Base-by-base conservation (phyloP, 1,284 basidiomycete genomes). In the Retiboletus flavoniger region DNA sequence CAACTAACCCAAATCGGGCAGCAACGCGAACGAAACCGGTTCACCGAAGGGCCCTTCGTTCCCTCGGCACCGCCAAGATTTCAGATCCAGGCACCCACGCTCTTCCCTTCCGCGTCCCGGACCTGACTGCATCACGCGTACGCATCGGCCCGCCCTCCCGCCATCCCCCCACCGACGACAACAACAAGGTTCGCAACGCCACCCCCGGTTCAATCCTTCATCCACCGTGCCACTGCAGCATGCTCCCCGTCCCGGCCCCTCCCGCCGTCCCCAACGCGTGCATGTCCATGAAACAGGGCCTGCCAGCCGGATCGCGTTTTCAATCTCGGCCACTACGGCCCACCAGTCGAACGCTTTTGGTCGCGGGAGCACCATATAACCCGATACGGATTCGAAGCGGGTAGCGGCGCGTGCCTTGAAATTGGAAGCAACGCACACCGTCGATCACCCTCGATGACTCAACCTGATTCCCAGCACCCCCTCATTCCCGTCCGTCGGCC, bases 61-160 rank as follows among this genome's bases (percentile, higher is more conserved):
- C 63, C 67, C 70, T 68, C 70, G 66, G 66, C 66, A 71, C 66
- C 66, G 66, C 70, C 68, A 68, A 72, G 66, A 72, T 68, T 48
- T 36, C 51, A 69, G 66, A 68, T 68, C 63, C 63, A 70, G 67
- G 56, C 58, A 65, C 53, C 58, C 50, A 43, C 49, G 47, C 57
- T 54, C 49, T 46, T 24, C 55, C 46, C 56, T 49, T 49, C 47
- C 47, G 41, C 47, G 54, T 52, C 47, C 56, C 59, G 62, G 61
- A 36, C 56, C 54, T 58, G 53, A 50, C 50, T 54, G 36, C 47
- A 31, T 38, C 47, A 59, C 60, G 48, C 53, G 48, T 31, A 34
- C n/a, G 24, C 56, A 26, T 51, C 63, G 63, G 66, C 48, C 63
- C 63, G 63, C 66, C 59, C 14, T 40, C 60, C 65, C 59, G 53